Conservation (phyloP, 2,329 filamentous ascomycete species). For the Penicillium freii region DNA sequence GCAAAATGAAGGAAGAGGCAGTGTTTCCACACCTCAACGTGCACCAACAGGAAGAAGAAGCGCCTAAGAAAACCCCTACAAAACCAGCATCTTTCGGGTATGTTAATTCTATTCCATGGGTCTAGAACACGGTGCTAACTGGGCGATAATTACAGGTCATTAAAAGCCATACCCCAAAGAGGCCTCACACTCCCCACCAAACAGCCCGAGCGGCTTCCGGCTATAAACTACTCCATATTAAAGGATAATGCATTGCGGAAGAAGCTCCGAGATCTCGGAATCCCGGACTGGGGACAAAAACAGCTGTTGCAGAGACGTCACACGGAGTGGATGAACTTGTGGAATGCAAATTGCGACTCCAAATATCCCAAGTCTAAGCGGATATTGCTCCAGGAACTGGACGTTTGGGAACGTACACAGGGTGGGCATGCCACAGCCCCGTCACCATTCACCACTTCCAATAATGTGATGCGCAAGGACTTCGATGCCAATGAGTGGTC, state of each 20-base stretch:
- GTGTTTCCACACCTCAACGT: constrained; percentile 81
- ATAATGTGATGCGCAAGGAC: constrained; percentile 74
- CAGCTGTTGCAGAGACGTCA: constrained; percentile 74
- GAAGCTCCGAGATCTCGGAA: constrained; percentile 77
- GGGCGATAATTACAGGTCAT: constrained; percentile 16
- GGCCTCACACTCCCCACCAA: constrained; percentile 26
- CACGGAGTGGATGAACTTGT: constrained; percentile 90
- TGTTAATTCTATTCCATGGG: background rate
- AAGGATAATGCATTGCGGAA: constrained; percentile 75
- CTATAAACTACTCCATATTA: constrained; percentile 82
- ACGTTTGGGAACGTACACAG: constrained; percentile 82
- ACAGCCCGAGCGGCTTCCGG: constrained; percentile 66
- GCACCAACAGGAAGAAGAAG: constrained; percentile 36
- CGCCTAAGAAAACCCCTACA: constrained; percentile 6
- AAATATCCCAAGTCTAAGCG: constrained; percentile 65
- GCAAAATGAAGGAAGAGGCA: constrained; percentile 72
- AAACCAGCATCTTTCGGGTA: constrained; percentile 31
- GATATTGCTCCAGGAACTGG: constrained; percentile 74
- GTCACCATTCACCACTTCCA: constrained; percentile 22
- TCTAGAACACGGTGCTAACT: constrained; percentile 19
- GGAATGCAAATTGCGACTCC: constrained; percentile 96
- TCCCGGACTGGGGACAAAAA: constrained; percentile 68
- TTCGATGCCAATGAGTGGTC: constrained; percentile 81
- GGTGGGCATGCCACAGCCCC: constrained; percentile 56
- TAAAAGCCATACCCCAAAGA: constrained; percentile 22